Percentiles rank a stretch among this genome's conserved stretches.
Evolutionary conservation across 2,329 filamentous ascomycete species (phyloP).

Genomic region (Nannizzia gypsea): DNA sequence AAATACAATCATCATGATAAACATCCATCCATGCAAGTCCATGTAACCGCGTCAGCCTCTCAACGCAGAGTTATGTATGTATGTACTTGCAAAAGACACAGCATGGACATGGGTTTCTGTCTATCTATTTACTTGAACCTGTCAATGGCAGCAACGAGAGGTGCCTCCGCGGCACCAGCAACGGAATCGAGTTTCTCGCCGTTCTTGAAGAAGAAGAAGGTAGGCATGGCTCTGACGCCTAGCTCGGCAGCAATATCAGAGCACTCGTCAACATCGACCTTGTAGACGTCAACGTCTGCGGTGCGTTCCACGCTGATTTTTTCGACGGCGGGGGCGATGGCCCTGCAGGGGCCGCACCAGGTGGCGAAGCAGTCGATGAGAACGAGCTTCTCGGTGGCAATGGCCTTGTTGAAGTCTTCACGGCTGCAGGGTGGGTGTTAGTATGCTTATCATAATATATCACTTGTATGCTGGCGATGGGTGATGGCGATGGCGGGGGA

Average conservation of each 20-base stretch:
- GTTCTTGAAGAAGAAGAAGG: constrained; percentile 32
- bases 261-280: constrained; percentile 45
- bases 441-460: background rate
- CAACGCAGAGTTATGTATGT: no score
- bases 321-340: constrained; percentile 42
- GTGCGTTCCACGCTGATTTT: constrained; percentile 40
- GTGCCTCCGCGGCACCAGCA: constrained; percentile 57
- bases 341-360: constrained; percentile 48
- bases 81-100: background rate
- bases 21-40: no score
- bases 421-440: constrained; percentile 14
- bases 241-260: constrained; percentile 40
- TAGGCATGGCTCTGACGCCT: constrained; percentile 39
- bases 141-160: constrained; percentile 37
- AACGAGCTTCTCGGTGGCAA: constrained; percentile 42
- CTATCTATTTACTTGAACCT: constrained; percentile 9
- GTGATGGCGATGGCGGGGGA: background rate
- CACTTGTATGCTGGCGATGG: background rate
- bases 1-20: no score
- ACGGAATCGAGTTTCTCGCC: constrained; percentile 22
- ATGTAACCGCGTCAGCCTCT: no score
- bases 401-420: constrained; percentile 36
- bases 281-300: constrained; percentile 40
- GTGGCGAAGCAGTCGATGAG: constrained; percentile 44
- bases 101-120: background rate